Evolutionary conservation across 2,329 filamentous ascomycete species (phyloP), one percentile per base, ranked within the genome.

Genomic region (Colletotrichum costaricense): DNA sequence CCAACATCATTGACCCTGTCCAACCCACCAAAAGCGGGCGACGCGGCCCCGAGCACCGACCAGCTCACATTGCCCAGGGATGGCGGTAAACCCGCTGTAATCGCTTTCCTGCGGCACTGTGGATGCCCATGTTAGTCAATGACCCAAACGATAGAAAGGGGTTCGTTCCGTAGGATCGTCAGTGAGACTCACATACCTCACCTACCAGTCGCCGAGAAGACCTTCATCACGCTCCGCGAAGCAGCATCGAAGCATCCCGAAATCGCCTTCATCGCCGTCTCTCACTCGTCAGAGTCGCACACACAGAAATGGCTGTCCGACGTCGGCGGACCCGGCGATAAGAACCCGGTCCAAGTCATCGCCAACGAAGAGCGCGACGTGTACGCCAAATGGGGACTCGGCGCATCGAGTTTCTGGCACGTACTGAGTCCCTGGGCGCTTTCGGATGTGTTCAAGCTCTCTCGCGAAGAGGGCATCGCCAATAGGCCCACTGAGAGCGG

Each of bases 101-200:
- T 95, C 24, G 87, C 90, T 19, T 95, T 95, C 78, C 85, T 95
- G 6, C 86, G 93, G 42, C 92, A 94, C 80, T 94, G 92, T 79
- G 93, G 93, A 42, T 94, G 92, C 83, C 93, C 93, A 12, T 94
- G 93, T 93, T 87, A 79, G 87, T 81, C 11, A 46, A 33, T 35
- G n/a, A 5, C 49, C n/a, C 26, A 16, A 8, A 38, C 3, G 14
- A 14, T 22, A 7, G 19, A 19, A 3, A 3, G 19, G 6, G 2
- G 3, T 19, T n/a, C 6, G 7, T n/a, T n/a, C 2, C 16, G 2
- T 59, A 19, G 38, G 16, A 42, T 19, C 38, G 16, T 19, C 38
- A n/a, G 14, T 3, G 5, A 26, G 1, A 6, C 46, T 30, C 19
- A 56, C 28, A 59, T 33, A 4, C 46, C 35, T 38, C 2, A 30